These are phyloP conservation scores for Pythium dissotocum DNA, from an alignment of 352 stramenopile species.

Conservation along the genomic window DNA sequence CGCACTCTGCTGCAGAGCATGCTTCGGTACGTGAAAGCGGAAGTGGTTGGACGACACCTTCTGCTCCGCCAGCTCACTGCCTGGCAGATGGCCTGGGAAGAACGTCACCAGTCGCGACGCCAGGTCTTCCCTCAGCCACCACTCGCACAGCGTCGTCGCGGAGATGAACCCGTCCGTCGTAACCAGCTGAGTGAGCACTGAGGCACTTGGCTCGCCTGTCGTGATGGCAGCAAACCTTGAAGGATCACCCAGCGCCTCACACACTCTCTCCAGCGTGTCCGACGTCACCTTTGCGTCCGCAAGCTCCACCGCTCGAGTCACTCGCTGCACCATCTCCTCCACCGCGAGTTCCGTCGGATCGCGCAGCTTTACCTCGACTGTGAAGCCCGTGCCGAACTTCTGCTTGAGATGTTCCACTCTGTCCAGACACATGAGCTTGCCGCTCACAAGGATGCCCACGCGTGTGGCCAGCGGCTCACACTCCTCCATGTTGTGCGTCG, in stretches of 20 bases:
- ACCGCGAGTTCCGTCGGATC: slow-evolving; percentile 31
- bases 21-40: slow-evolving; percentile 70
- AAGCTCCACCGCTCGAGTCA: not conserved
- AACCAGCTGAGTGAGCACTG: too few relatives aligned
- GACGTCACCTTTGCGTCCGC: slow-evolving; percentile 28
- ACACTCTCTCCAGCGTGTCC: too few relatives aligned
- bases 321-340: too few relatives aligned
- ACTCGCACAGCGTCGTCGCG: slow-evolving; percentile 41
- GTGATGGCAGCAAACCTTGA: too few relatives aligned
- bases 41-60: slow-evolving; percentile 59
- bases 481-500: slow-evolving; percentile 84
- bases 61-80: slow-evolving; percentile 53
- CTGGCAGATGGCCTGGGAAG: slow-evolving; percentile 40
- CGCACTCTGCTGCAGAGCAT: slow-evolving; percentile 39
- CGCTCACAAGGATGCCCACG: slow-evolving; percentile 68
- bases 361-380: slow-evolving; percentile 79
- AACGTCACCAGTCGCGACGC: slow-evolving; percentile 42
- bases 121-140: slow-evolving; percentile 54
- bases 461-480: slow-evolving; percentile 72
- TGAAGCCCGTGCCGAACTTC: slow-evolving; percentile 95
- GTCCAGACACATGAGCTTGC: slow-evolving; percentile 73
- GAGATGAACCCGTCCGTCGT: too few relatives aligned
- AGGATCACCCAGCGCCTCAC: too few relatives aligned
- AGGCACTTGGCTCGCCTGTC: too few relatives aligned
- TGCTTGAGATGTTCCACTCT: slow-evolving; percentile 93